These are phyloP conservation scores for Jamesozyma spencerorum DNA, from an alignment of 805 yeast genomes.

Conservation along the genomic window DNA sequence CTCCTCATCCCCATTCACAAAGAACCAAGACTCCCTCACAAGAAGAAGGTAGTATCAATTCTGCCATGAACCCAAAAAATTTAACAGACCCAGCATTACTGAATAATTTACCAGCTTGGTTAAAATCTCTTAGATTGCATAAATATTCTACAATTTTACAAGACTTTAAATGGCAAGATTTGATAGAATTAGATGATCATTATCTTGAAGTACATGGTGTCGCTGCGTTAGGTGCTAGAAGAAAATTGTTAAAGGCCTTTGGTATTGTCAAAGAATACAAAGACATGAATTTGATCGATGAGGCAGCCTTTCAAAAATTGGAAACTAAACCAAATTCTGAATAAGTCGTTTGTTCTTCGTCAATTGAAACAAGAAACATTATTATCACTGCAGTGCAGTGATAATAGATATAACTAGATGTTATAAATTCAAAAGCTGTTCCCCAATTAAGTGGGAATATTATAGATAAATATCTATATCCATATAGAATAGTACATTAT, in stretches of 20 bases:
- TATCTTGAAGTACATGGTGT: slow-evolving; percentile 75
- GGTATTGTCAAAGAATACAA: slow-evolving; percentile 61
- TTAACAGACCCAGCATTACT: slow-evolving; percentile 47
- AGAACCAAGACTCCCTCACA: slow-evolving; percentile 3
- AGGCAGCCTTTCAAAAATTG: slow-evolving; percentile 12
- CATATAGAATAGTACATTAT: too few species aligned
- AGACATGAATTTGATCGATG: slow-evolving; percentile 32
- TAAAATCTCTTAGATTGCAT: slow-evolving; percentile 80
- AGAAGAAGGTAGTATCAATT: slow-evolving; percentile 4
- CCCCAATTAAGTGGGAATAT: too few species aligned
- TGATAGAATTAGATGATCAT: slow-evolving; percentile 61
- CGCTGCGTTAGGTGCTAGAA: slow-evolving; percentile 88
- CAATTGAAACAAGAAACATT: too few species aligned
- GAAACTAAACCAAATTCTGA: too few species aligned
- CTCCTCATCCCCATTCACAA: background rate
- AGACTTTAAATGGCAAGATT: slow-evolving; percentile 66
- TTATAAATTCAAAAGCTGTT: too few species aligned
- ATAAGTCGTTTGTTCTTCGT: too few species aligned
- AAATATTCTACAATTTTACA: slow-evolving; percentile 83
- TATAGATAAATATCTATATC: too few species aligned
- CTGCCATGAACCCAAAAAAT: slow-evolving; percentile 40
- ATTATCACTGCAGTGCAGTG: too few species aligned
- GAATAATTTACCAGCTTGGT: slow-evolving; percentile 83
- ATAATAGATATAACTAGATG: too few species aligned
- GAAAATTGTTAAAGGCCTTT: slow-evolving; percentile 87